Base-by-base conservation (phyloP, 1,284 basidiomycete species). In the Kwoniella shivajii region DNA sequence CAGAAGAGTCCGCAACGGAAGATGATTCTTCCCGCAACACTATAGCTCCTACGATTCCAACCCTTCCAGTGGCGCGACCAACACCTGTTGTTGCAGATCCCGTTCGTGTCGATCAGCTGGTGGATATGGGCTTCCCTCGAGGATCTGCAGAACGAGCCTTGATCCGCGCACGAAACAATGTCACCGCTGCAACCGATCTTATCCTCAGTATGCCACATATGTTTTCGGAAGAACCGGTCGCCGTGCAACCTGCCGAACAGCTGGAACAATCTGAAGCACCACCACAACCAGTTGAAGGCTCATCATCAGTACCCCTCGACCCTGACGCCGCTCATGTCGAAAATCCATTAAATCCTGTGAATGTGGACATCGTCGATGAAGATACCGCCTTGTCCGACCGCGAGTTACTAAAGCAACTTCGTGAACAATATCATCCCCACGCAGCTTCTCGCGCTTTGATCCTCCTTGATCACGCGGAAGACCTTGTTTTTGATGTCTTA, bases 61-160 rank as follows among this genome's bases (percentile, higher is more conserved):
- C 54, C 20, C 55, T 37, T 22, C 78, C 80, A 18, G 49, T 18
- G 72, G 82, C 50, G 84, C 58, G 60, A 44, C 50, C 49, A 34
- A 48, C 47, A 14, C 67, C 59, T 20, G 24, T 66, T n/a, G 60
- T 84, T 2, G 85, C 88, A 0, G 89, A 91, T 68, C 88, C 91
- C 68, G 83, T 82, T 54, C 85, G 87, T 29, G 85, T 97, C 44
- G 84, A 85, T 47, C 88, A 92, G 67, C 81, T 99, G 47, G 87
- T 86, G 16, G 95, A 99, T 65, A 99, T 99, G 96, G 96, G 96
- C 48, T 99, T 99, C 79, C 86, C 89, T 26, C 85, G 91, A 9
- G 84, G 84, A 38, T 89, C 91, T 4, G 90, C 89, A 1, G 88
- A 90, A 69, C 84, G 86, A 54, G 95, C 95, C 4, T 80, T 99